Evolutionary conservation across 176 grass and related monocot genomes (phyloP), one percentile per base, ranked within the genome.

Genomic region (Oryza nivara): DNA sequence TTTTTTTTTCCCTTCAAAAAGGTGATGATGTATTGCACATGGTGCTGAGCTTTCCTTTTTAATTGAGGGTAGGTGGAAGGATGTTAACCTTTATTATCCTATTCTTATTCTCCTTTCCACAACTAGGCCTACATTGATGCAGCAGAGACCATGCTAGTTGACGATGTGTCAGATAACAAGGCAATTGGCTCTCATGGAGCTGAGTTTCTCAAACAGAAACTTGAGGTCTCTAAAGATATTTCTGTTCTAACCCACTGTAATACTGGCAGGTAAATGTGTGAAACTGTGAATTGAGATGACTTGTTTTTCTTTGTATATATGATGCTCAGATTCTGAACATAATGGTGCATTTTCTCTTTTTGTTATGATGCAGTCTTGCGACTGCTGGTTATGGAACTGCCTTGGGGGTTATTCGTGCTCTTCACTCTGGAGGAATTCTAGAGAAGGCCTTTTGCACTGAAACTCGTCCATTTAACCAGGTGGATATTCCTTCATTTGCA

Each of bases 351-450:
- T 4, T 52, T 79, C 22, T 7, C 25, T 32, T 78, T 44, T 38
- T 38, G 68, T 74, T 89, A 2, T 45, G 40, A 74, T 85, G 52
- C 68, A 95, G 96, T 83, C 91, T 98, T 54, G 96, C 96, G 58
- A 98, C 96, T 83, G 96, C 96, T 90, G 96, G 96, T 61, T 98
- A 95, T 79, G 96, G 96, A 85, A 95, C 96, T 87, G 96, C 96
- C 25, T 88, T 98, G 38, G 93, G 96, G 38, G 88, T 95, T 49
- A 90, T 98, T 86, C 96, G 96, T 20, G 73, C 96, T 84, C 89
- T 98, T 72, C 91, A 95, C 81, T 77, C 80, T 56, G 71, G 61
- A 81, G 93, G 91, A 68, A 68, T 82, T 83, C 75, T 98, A 76
- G 88, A 95, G 32, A 89, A 88, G 84, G 91, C 96, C 23, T 98